A percentile compares a stretch with the other conserved stretches of the same genome.
phyloP scores from a whole-genome alignment of 331 rosid genomes.

The Acacia pycnantha region DNA sequence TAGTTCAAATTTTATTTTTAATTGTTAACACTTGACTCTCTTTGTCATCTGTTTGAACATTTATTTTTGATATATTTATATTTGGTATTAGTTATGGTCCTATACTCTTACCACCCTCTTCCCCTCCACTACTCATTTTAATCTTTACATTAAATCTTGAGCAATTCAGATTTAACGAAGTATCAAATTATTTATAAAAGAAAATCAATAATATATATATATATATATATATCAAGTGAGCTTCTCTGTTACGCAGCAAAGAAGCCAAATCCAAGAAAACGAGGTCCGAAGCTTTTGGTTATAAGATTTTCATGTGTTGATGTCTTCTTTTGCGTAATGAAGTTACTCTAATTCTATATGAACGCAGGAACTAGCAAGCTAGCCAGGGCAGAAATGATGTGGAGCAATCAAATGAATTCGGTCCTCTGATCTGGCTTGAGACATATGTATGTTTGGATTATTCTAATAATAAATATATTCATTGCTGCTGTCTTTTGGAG shows the following conservation, averaged over 20 bases:
- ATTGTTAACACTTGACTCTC: neutral
- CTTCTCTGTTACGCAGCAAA: neutral
- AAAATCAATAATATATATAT: too few relatives aligned
- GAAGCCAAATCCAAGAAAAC: neutral
- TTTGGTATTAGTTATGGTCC: too few relatives aligned
- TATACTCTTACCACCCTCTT: too few relatives aligned
- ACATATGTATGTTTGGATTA: neutral
- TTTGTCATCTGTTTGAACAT: neutral
- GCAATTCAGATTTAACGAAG: too few relatives aligned
- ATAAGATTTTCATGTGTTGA: neutral
- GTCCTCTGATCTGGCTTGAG: neutral
- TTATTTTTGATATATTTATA: neutral
- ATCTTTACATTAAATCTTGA: too few relatives aligned
- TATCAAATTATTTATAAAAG: too few relatives aligned
- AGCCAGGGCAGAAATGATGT: neutral
- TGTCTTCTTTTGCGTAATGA: neutral
- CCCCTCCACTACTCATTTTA: too few relatives aligned
- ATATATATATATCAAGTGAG: neutral
- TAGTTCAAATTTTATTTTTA: neutral
- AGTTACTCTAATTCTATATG: neutral
- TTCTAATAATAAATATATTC: neutral
- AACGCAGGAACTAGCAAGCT: neutral
- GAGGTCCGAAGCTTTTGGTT: neutral
- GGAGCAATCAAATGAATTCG: neutral
- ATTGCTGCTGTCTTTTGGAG: neutral